A percentile compares a stretch with the other conserved stretches of the same genome.
These are phyloP conservation scores for Benincasa hispida DNA, from an alignment of 306 rosid genomes.

Conservation along the genomic window DNA sequence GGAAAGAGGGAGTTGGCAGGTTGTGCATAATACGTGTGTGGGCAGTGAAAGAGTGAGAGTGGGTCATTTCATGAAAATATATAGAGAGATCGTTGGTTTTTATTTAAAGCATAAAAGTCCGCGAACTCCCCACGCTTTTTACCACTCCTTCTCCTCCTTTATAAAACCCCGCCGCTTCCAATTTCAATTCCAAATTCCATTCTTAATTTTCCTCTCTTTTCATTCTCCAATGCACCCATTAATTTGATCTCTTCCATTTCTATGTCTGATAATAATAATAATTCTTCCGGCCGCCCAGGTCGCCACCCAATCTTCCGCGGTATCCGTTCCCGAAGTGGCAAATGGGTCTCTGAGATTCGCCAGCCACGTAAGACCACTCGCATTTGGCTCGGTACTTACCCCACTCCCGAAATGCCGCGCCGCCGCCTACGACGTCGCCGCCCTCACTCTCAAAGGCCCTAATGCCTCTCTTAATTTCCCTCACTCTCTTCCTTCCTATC, in stretches of 20 bases:
- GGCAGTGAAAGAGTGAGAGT: too few relatives aligned
- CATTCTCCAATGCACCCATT: too few relatives aligned
- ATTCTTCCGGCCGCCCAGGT: neutral
- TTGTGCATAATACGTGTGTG: too few relatives aligned
- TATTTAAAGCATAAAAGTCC: too few relatives aligned
- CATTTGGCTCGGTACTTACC: constrained; percentile 89
- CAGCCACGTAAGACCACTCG: constrained; percentile 86
- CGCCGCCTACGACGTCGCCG: constrained; percentile 91
- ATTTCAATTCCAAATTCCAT: too few relatives aligned
- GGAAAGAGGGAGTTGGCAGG: neutral
- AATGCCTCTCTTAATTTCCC: constrained; percentile 69
- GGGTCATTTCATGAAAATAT: too few relatives aligned
- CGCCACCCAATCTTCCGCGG: constrained; percentile 45
- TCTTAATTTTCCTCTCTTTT: too few relatives aligned
- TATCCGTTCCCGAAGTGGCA: constrained; percentile 60
- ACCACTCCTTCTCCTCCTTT: constrained; percentile 7
- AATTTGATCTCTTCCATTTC: too few relatives aligned
- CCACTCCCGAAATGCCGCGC: constrained; percentile 85
- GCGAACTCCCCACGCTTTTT: constrained; percentile 57
- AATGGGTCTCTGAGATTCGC: constrained; percentile 93
- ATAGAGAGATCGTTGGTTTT: too few relatives aligned
- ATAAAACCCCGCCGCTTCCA: neutral
- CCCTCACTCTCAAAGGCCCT: constrained; percentile 66
- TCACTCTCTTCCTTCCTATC: constrained; percentile 28
- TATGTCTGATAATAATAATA: neutral